Percentiles rank a stretch among this genome's conserved stretches.
These are phyloP conservation scores for Eucalyptus pauciflora DNA, from an alignment of 345 rosid genomes.

Conservation along the genomic window DNA sequence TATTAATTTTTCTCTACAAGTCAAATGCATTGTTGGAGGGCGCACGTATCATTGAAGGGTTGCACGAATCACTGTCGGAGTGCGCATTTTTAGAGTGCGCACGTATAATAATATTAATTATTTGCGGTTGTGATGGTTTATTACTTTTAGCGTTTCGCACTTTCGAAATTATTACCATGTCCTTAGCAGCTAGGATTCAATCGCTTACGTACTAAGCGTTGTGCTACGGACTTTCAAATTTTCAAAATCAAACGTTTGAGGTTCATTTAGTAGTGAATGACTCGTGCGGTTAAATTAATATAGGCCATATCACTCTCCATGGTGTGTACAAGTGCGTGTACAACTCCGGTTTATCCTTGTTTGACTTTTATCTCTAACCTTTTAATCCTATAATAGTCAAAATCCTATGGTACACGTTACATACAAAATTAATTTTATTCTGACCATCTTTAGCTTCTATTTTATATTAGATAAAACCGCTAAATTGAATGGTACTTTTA, in stretches of 20 bases:
- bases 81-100: too few relatives aligned
- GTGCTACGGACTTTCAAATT: neutral
- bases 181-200: neutral
- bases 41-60: too few relatives aligned
- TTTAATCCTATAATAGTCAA: neutral
- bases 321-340: neutral
- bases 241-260: neutral
- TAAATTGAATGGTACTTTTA: neutral
- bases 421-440: neutral
- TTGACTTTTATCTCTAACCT: too few relatives aligned
- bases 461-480: neutral
- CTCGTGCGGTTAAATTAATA: neutral
- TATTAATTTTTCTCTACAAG: neutral
- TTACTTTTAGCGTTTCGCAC: neutral
- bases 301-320: neutral
- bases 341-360: neutral
- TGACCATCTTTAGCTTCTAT: neutral
- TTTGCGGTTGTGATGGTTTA: neutral
- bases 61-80: too few relatives aligned
- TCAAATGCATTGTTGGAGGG: neutral
- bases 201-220: too few relatives aligned
- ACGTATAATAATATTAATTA: neutral
- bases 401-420: neutral
- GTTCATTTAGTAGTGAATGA: neutral
- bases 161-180: neutral